Conservation (phyloP, 106 monocot genomes). For the Acorus gramineus region DNA sequence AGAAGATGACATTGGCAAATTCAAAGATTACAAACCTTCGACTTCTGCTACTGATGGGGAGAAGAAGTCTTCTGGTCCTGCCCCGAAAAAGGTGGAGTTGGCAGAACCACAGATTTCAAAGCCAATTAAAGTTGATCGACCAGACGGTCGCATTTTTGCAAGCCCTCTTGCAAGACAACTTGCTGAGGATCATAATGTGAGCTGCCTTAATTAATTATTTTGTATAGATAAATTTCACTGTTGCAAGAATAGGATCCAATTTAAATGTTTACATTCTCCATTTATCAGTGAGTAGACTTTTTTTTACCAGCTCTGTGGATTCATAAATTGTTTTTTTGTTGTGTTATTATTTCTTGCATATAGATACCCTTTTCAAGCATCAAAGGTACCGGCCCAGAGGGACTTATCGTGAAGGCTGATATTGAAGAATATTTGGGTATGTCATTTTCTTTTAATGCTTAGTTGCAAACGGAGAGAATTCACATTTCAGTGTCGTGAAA, state of each 20-base stretch:
- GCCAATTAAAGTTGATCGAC: slow-evolving; percentile 21
- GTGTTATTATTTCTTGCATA: background rate
- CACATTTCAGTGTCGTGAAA: background rate
- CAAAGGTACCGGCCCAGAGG: slow-evolving; percentile 93
- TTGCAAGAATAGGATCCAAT: background rate
- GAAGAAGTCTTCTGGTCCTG: slow-evolving; percentile 28
- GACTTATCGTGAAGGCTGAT: slow-evolving; percentile 89
- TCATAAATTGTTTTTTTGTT: background rate
- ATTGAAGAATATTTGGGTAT: slow-evolving; percentile 90
- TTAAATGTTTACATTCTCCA: too few relatives aligned
- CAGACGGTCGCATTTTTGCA: slow-evolving; percentile 64
- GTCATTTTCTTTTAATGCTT: background rate
- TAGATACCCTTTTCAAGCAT: slow-evolving; percentile 79
- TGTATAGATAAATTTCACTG: too few relatives aligned
- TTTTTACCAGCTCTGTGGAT: background rate
- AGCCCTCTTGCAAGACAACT: slow-evolving; percentile 91
- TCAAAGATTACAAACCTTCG: slow-evolving; percentile 70
- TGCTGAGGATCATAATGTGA: slow-evolving; percentile 89
- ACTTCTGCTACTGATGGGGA: slow-evolving; percentile 36
- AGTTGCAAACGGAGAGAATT: background rate
- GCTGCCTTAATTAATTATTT: background rate
- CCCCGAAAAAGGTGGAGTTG: slow-evolving; percentile 22
- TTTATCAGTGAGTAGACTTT: background rate
- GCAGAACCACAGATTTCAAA: slow-evolving; percentile 38
- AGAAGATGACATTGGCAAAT: slow-evolving; percentile 67